phyloP scores from a whole-genome alignment of 306 rosid species.

The peach (Prunus persica) region Prunus_persica_NCBIv2 NC_034016.1:21006501-21007000 shows the following conservation, averaged over 20 bases:
- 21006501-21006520: constrained; percentile 26
- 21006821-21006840: constrained; percentile 21
- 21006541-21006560: constrained; percentile 34
- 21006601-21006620: background rate
- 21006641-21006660: too few relatives aligned
- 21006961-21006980: background rate
- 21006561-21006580: constrained; percentile 29
- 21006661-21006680: constrained; percentile 33
- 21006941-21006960: background rate
- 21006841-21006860: background rate
- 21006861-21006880: too few relatives aligned
- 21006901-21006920: background rate
- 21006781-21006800: constrained; percentile 57
- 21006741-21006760: constrained; percentile 59
- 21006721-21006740: constrained; percentile 54
- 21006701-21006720: constrained; percentile 59
- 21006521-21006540: constrained; percentile 50
- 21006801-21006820: constrained; percentile 55
- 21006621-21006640: background rate
- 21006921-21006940: background rate
- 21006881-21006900: background rate
- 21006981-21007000: too few relatives aligned
- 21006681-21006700: constrained; percentile 33
- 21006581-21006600: constrained; percentile 41
- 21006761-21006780: constrained; percentile 53